Evolutionary conservation across 768 basidiomycete genomes (phyloP).

Genomic region (Hirschioporus abietinus): DNA sequence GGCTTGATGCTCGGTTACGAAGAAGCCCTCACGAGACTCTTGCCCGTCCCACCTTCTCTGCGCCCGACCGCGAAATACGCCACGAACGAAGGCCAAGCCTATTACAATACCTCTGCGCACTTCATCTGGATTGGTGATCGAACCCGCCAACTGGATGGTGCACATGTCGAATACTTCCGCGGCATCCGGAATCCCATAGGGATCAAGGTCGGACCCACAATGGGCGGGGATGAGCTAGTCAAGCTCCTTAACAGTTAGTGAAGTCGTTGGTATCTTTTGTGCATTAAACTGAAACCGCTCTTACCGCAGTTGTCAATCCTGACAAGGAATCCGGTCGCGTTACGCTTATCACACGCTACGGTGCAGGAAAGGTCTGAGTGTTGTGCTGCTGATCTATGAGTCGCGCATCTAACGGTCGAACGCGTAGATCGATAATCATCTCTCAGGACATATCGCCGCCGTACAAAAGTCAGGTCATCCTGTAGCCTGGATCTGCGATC

Average conservation of each 20-base stretch:
- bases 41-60: conserved; percentile 34
- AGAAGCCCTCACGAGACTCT: conserved; percentile 78
- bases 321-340: conserved; percentile 76
- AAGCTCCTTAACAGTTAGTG: conserved; percentile 67
- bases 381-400: neutral
- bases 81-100: conserved; percentile 29
- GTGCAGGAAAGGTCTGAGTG: conserved; percentile 65
- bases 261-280: neutral
- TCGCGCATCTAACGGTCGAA: neutral
- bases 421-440: conserved; percentile 63
- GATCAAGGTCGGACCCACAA: conserved; percentile 91
- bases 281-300: neutral
- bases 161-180: conserved; percentile 93
- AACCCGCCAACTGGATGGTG: conserved; percentile 85
- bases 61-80: conserved; percentile 8
- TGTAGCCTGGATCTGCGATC: conserved; percentile 93
- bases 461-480: conserved; percentile 80
- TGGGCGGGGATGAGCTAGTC: conserved; percentile 74
- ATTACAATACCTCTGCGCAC: conserved; percentile 90
- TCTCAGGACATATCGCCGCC: conserved; percentile 75
- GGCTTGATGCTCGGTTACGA: conserved; percentile 92
- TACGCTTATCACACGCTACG: conserved; percentile 91
- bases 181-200: conserved; percentile 93
- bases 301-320: conserved; percentile 74
- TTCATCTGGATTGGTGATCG: conserved; percentile 98